Conservation (phyloP, 2,329 filamentous ascomycete species). For the Fusarium sp. region DNA sequence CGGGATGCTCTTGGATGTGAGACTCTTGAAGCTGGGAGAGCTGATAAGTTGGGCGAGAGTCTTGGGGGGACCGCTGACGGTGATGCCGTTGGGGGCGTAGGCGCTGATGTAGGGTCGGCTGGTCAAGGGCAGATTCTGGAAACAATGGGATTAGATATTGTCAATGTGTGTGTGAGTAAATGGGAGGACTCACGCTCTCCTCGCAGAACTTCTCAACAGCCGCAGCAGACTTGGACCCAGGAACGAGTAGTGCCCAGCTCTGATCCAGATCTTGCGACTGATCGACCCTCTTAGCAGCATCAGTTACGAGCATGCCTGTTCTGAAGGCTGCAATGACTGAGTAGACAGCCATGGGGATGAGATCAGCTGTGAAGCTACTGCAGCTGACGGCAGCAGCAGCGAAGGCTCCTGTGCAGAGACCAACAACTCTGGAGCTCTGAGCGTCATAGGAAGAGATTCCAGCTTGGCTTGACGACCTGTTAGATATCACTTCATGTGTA, state of each 20-base stretch:
- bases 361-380: conserved; percentile 32
- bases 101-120: conserved; percentile 37
- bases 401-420: conserved; percentile 37
- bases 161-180: rapidly evolving
- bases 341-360: conserved; percentile 30
- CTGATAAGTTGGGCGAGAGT: conserved; percentile 22
- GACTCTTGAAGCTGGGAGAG: conserved; percentile 6
- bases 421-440: conserved; percentile 26
- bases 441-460: conserved; percentile 31
- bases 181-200: neutral
- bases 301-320: conserved; percentile 30
- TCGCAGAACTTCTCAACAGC: conserved; percentile 12
- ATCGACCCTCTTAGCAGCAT: conserved; percentile 23
- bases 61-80: conserved; percentile 32
- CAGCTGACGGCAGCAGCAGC: conserved; percentile 37
- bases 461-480: neutral
- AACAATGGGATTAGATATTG: neutral
- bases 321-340: conserved; percentile 30
- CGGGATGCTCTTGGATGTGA: conserved; percentile 24
- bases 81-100: conserved; percentile 32
- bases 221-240: conserved; percentile 12
- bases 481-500: neutral
- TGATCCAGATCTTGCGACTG: conserved; percentile 9
- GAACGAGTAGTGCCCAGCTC: conserved; percentile 36
- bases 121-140: conserved; percentile 23